These are phyloP conservation scores for Elaphomyces granulatus DNA, from an alignment of 495 filamentous ascomycete species.

Conservation along the genomic window DNA sequence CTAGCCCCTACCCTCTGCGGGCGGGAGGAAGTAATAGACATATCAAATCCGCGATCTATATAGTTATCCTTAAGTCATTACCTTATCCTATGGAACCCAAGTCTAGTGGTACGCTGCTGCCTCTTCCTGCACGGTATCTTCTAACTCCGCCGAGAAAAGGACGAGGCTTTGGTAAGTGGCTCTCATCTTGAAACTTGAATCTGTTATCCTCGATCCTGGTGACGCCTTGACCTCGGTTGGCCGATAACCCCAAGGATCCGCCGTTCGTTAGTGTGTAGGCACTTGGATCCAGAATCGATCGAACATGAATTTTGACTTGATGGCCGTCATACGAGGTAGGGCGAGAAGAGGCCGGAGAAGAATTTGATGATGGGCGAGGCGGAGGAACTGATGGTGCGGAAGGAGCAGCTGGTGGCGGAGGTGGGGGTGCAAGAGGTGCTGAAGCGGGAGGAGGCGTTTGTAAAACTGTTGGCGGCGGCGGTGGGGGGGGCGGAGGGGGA, in stretches of 20 bases:
- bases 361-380: conserved; percentile 36
- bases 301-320: conserved; percentile 26
- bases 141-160: conserved; percentile 56
- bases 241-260: conserved; percentile 21
- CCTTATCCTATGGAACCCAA: conserved; percentile 29
- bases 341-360: conserved; percentile 32
- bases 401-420: conserved; percentile 32
- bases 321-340: conserved; percentile 21
- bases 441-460: conserved; percentile 36
- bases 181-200: conserved; percentile 79
- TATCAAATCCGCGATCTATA: too few species aligned
- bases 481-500: conserved; percentile 40
- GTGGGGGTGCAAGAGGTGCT: conserved; percentile 20
- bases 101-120: conserved; percentile 88
- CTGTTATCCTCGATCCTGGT: conserved; percentile 50
- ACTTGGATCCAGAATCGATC: conserved; percentile 57
- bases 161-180: conserved; percentile 69
- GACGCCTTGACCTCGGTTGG: conserved; percentile 17
- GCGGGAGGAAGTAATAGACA: too few species aligned
- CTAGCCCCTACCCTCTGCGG: too few species aligned
- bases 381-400: conserved; percentile 31
- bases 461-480: conserved; percentile 32
- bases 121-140: conserved; percentile 78
- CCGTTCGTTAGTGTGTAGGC: conserved; percentile 60
- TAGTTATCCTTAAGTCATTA: not conserved